Evolutionary conservation across 352 stramenopile species (phyloP), one percentile per base, ranked within the genome.

Genomic region (Phytophthora meadii): DNA sequence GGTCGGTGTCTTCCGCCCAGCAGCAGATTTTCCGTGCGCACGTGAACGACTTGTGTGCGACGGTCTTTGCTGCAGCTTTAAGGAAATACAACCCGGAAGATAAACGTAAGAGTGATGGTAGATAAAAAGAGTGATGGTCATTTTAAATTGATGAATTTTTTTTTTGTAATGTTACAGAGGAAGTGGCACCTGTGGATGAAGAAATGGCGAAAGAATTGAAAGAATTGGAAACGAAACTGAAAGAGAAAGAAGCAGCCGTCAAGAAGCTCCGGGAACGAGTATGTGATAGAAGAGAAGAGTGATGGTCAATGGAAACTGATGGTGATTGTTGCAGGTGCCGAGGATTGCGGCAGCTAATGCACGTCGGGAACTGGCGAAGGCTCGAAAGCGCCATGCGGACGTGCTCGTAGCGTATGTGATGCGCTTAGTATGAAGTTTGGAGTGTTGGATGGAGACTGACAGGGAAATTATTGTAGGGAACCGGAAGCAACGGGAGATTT

Each of bases 21-120:
- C 72, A 86, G 59, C 82, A 89, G 75, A 86, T 93, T 27, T 92
- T 92, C 52, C 81, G 76, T 34, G 84, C 84, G 12, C 84, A 93
- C 51, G 82, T 92, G 54, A 89, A 74, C 32, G 84, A 92, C 30
- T 59, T 92, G 41, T 93, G 84, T 54, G 84, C 84, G 41, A 90
- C 82, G 37, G 68, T 93, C 2, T 93, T 93, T 55, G 79, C 80
- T 2, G 72, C 77, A 1, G 79, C 83, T 12, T 49, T 90, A 55
- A 71, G 83, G 45, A 88, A 92, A 61, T 92, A 93, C 52, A 79
- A 93, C 46, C 84, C 84, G 10, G 68, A 82, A 41, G 76, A 69
- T 25, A 87, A 89, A 77, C 72, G 84, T 90, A 22, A 15, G 22
- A 65, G n/a, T 45, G 47, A 51, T 58, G 22, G 46, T 50, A 24